Evolutionary conservation across 2,329 filamentous ascomycete genomes (phyloP), one percentile per base, ranked within the genome.

Genomic region (Immersiporthe knoxdaviesiana): DNA sequence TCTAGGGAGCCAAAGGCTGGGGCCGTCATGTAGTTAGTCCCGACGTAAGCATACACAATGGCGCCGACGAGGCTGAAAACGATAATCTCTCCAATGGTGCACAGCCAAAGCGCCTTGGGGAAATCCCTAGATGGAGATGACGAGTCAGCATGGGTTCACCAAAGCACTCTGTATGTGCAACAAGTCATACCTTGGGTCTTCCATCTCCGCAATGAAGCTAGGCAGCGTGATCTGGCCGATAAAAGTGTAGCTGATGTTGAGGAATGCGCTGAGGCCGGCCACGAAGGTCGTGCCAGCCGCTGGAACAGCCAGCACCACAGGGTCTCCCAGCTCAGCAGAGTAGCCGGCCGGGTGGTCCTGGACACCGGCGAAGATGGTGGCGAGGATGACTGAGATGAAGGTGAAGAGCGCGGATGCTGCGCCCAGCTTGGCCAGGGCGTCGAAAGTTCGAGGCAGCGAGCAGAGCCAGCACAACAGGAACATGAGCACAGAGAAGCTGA

Each of bases 201-300:
- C 92, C 94, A 97, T 97, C 80, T 97, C 94, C 3, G 94, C 94
- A 73, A 97, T 97, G 82, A 97, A 97, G 74, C 92, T 95, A 0
- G 94, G 94, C 18, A 97, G 85, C 0, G 94, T 97, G 75, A 97
- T 97, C 78, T 97, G 94, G 0, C 94, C 94, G 74, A 97, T 97
- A 77, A 97, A 97, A 0, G 94, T 97, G 78, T 97, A 97, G 80
- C 90, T 93, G 77, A 97, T 97, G 80, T 97, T 97, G 78, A 97
- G 85, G 80, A 97, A 97, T 0, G 94, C 94, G 66, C 90, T 93
- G 85, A 97, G 90, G 30, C 90, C 94, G 2, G 86, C 83, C 3
- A 97, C 92, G 74, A 97, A 97, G 0, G 91, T 92, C 0, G 93
- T 97, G 24, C 90, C 88, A 2, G 84, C 79, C 2, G 89, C 80